A percentile compares a stretch with the other conserved stretches of the same genome.
Evolutionary conservation across 768 basidiomycete species (phyloP).

Genomic region (Collybia sp.): DNA sequence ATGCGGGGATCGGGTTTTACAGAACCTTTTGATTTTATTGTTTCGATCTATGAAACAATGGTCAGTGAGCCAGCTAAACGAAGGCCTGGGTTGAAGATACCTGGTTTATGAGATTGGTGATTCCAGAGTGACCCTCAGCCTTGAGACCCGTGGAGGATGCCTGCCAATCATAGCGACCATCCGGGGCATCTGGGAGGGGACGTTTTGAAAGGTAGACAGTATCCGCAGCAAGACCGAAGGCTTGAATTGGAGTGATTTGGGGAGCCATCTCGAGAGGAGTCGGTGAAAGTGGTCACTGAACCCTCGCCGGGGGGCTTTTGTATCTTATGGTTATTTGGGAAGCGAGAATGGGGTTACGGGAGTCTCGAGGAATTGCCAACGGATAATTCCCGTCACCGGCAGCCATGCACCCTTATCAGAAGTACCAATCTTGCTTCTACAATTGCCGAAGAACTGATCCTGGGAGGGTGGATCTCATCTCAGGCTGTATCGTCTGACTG

Average conservation of each 20-base stretch:
- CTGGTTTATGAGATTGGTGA: constrained; percentile 25
- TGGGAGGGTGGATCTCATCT: too few relatives aligned
- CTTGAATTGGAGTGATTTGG: constrained; percentile 17
- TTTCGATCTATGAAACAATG: background rate
- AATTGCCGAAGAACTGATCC: too few relatives aligned
- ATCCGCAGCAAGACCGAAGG: constrained; percentile 24
- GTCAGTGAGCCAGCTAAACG: background rate
- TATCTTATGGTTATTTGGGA: too few relatives aligned
- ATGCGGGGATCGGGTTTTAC: background rate
- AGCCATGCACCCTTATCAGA: too few relatives aligned
- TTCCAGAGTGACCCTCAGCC: constrained; percentile 25
- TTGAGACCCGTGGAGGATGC: constrained; percentile 22
- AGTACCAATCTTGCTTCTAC: too few relatives aligned
- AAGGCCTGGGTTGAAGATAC: constrained; percentile 4
- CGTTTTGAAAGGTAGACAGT: constrained; percentile 29
- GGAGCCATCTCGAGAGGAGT: too few relatives aligned
- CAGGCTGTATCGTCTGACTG: too few relatives aligned
- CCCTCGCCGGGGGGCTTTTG: too few relatives aligned
- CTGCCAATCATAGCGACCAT: constrained; percentile 42
- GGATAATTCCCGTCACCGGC: too few relatives aligned
- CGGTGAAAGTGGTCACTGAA: too few relatives aligned
- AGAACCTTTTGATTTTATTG: background rate
- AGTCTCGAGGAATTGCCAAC: too few relatives aligned
- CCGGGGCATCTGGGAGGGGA: constrained; percentile 32
- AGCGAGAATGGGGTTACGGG: too few relatives aligned